These are phyloP conservation scores for Eucalyptus pauciflora DNA, from an alignment of 345 rosid species.

Conservation along the genomic window DNA sequence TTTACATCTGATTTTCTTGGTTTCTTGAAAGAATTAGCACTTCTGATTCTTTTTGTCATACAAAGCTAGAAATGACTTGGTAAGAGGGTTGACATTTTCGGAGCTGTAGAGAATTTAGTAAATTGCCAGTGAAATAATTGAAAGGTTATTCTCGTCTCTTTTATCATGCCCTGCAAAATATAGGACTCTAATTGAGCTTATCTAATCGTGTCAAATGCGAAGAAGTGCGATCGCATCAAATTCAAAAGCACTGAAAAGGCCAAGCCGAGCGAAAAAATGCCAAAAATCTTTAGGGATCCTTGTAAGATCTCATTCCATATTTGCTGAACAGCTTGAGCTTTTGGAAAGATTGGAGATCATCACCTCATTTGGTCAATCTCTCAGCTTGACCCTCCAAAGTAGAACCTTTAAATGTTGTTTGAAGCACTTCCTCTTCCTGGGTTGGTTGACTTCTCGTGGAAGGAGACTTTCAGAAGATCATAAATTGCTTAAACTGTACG, in stretches of 20 bases:
- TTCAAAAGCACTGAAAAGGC: background rate
- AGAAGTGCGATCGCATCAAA: background rate
- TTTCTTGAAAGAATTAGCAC: background rate
- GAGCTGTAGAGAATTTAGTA: background rate
- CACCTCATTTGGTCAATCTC: background rate
- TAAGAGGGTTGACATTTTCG: background rate
- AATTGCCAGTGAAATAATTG: background rate
- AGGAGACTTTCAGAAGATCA: background rate
- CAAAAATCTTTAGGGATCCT: background rate
- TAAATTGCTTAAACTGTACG: background rate
- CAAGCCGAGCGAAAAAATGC: background rate
- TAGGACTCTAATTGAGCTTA: background rate
- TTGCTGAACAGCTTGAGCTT: background rate
- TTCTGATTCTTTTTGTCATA: background rate
- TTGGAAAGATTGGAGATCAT: background rate
- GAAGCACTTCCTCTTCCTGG: background rate
- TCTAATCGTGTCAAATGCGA: background rate
- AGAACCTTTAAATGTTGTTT: background rate
- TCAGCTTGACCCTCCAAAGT: background rate
- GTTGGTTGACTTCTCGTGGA: background rate
- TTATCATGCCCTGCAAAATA: background rate
- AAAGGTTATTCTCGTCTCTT: background rate
- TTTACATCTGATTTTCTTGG: background rate
- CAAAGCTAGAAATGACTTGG: background rate
- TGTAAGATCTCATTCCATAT: background rate